Percentiles rank a stretch among this genome's conserved stretches.
Evolutionary conservation across 345 rosid genomes (phyloP).

Genomic region (Jatropha curcas): DNA sequence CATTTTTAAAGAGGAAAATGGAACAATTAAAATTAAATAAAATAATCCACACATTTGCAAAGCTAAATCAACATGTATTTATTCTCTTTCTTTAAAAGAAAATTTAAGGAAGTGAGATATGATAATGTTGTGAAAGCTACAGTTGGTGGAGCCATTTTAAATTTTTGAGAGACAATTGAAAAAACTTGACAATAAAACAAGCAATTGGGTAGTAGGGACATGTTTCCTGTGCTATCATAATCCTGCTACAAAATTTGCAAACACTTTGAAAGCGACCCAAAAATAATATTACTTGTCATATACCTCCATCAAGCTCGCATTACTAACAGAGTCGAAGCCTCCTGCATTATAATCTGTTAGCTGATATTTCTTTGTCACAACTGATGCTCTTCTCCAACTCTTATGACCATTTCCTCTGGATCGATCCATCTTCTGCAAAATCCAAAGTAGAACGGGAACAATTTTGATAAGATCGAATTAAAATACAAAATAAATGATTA

Average conservation of each 20-base stretch:
- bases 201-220: not conserved
- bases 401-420: constrained; percentile 34
- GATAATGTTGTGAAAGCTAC: constrained; percentile 3
- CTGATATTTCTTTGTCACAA: constrained; percentile 38
- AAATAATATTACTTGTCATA: not conserved
- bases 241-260: not conserved
- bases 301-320: constrained; percentile 53
- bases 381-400: constrained; percentile 45
- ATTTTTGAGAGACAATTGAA: constrained; percentile 4
- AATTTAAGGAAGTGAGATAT: no score
- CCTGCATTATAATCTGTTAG: constrained; percentile 37
- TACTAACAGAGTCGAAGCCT: constrained; percentile 38
- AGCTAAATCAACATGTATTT: no score
- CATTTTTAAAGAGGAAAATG: constrained; percentile 19
- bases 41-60: no score
- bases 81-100: no score
- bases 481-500: not conserved
- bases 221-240: constrained; percentile 4
- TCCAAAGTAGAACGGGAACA: no score
- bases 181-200: not conserved
- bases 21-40: not conserved
- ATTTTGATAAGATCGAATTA: no score
- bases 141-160: constrained; percentile 6
- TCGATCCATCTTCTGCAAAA: constrained; percentile 45
- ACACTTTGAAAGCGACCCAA: constrained; percentile 19